Conservation (phyloP, 2,329 filamentous ascomycete genomes). For the Zasmidium cellare region DNA sequence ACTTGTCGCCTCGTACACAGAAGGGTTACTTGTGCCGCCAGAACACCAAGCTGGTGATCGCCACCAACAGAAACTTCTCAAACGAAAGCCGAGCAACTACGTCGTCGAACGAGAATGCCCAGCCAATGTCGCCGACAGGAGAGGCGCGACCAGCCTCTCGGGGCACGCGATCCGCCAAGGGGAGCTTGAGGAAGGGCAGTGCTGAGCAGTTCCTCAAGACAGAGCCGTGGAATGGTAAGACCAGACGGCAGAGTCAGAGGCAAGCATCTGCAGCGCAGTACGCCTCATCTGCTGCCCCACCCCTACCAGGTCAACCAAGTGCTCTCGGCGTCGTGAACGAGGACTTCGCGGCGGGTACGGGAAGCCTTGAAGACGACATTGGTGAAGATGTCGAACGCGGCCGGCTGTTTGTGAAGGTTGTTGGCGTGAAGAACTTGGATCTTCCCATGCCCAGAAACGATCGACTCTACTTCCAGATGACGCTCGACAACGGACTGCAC, state of each 20-base stretch:
- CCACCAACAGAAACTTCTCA: conserved; percentile 66
- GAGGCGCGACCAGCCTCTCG: conserved; percentile 38
- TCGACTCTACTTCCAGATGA: conserved; percentile 90
- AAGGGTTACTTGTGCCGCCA: conserved; percentile 98
- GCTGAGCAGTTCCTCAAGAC: conserved; percentile 89
- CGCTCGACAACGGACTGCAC: conserved; percentile 95
- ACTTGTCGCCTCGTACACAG: conserved; percentile 62
- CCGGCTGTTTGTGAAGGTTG: conserved; percentile 95
- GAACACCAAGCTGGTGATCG: conserved; percentile 94
- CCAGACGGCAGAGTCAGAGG: conserved; percentile 65
- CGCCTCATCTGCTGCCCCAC: conserved; percentile 67
- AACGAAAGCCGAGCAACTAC: conserved; percentile 29
- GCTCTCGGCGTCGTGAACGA: conserved; percentile 66
- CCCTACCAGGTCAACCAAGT: conserved; percentile 83
- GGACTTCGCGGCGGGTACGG: conserved; percentile 58
- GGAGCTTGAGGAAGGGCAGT: conserved; percentile 74
- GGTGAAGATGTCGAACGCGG: conserved; percentile 83
- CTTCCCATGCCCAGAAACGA: conserved; percentile 87
- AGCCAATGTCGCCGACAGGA: conserved; percentile 55
- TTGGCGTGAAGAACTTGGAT: conserved; percentile 94
- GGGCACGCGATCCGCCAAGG: conserved; percentile 56
- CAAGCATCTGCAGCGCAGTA: conserved; percentile 49
- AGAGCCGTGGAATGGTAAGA: conserved; percentile 90
- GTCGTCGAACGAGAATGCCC: conserved; percentile 44
- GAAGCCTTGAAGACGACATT: conserved; percentile 51